Conservation (phyloP, 2,329 filamentous ascomycete genomes). For the Lachnellula hyalina region DNA sequence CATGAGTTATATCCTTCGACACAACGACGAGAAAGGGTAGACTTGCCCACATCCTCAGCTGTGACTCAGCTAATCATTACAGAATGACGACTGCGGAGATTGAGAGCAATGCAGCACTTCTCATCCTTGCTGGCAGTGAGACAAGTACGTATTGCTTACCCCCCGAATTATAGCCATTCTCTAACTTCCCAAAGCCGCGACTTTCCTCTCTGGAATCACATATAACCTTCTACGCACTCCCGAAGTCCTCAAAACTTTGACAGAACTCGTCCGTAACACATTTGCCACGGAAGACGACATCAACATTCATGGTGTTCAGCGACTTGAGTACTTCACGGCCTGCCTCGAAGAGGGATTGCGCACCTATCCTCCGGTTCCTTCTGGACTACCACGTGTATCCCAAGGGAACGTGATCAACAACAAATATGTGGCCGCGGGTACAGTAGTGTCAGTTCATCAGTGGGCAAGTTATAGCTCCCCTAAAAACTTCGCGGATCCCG, state of each 20-base stretch:
- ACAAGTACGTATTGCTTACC: constrained; percentile 15
- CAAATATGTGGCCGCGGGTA: neutral
- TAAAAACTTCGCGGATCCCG: constrained; percentile 23
- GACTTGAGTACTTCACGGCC: constrained; percentile 29
- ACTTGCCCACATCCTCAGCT: neutral
- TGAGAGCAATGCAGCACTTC: constrained; percentile 1
- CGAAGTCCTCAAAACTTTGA: neutral
- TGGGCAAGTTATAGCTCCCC: neutral
- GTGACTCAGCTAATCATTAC: neutral
- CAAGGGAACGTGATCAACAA: neutral
- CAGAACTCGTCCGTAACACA: constrained; percentile 1
- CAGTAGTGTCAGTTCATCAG: constrained; percentile 16
- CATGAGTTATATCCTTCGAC: constrained; percentile 8
- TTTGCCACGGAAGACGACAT: constrained; percentile 2
- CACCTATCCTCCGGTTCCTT: constrained; percentile 1
- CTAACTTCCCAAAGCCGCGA: neutral
- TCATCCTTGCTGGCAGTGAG: constrained; percentile 34
- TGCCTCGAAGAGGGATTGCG: constrained; percentile 29
- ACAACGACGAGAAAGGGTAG: constrained; percentile 9
- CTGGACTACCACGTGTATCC: constrained; percentile 2
- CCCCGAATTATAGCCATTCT: neutral
- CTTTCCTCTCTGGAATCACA: constrained; percentile 3
- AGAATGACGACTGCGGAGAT: constrained; percentile 7
- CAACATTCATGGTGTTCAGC: neutral
- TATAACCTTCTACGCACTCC: constrained; percentile 5